Conservation (phyloP, 257 asterid genomes). For the Solanum tarapatanum region DNA sequence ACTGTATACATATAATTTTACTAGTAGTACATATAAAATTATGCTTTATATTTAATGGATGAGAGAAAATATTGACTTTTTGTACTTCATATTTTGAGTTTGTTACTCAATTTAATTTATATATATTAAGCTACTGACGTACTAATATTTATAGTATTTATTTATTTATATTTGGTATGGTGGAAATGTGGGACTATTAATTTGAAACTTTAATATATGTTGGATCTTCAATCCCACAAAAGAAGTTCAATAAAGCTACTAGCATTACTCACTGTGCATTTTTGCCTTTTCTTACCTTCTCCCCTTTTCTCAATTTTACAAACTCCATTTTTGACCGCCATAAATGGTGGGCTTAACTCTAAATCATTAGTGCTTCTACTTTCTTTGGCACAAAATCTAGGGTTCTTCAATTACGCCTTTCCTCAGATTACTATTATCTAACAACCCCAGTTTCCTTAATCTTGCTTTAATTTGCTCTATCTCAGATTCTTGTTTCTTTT, state of each 20-base stretch:
- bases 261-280: background rate
- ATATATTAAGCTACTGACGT: background rate
- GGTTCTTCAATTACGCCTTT: constrained; percentile 24
- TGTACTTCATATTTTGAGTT: background rate
- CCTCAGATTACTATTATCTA: background rate
- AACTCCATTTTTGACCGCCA: constrained; percentile 47
- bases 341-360: constrained; percentile 31
- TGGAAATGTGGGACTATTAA: background rate
- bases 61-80: background rate
- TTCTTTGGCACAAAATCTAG: constrained; percentile 43
- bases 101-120: background rate
- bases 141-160: background rate
- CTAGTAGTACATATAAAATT: background rate
- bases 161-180: background rate
- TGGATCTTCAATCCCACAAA: constrained; percentile 23
- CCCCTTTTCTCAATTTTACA: constrained; percentile 2
- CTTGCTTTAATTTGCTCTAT: background rate
- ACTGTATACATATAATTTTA: background rate
- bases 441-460: background rate
- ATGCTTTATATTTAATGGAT: background rate
- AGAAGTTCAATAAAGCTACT: constrained; percentile 20
- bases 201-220: background rate
- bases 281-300: background rate
- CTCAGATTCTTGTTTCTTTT: background rate
- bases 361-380: constrained; percentile 52